phyloP scores from a whole-genome alignment of 1,139 yeast species.

The Protomyces pachydermus region DNA sequence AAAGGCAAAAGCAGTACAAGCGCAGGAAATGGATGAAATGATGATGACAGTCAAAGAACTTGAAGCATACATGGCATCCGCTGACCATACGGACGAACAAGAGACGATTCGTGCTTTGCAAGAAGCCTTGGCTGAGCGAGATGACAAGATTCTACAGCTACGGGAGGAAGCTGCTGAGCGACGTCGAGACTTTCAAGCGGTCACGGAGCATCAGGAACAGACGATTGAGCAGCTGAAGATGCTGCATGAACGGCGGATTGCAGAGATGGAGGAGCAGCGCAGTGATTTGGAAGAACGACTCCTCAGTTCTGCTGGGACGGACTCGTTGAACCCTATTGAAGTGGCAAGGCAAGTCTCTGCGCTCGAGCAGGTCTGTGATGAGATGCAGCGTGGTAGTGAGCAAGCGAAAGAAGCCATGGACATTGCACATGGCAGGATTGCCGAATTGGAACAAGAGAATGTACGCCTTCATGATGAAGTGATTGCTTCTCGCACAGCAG shows the following conservation, averaged over 20 bases:
- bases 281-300: conserved; percentile 15
- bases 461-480: not conserved
- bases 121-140: conserved; percentile 14
- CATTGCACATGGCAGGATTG: conserved; percentile 5
- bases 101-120: not conserved
- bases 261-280: conserved; percentile 12
- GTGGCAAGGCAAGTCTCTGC: conserved; percentile 3
- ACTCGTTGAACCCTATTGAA: conserved; percentile 6
- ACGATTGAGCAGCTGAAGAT: conserved; percentile 18
- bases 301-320: conserved; percentile 15
- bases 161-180: conserved; percentile 11
- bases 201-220: conserved; percentile 15
- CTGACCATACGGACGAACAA: not conserved
- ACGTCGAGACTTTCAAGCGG: conserved; percentile 10
- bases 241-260: conserved; percentile 9
- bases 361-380: conserved; percentile 13
- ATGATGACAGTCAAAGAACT: conserved; percentile 10
- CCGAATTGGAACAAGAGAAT: conserved; percentile 14
- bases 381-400: conserved; percentile 5
- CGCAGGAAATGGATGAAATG: conserved; percentile 23
- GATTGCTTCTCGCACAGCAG: not conserved
- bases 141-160: conserved; percentile 8
- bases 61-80: conserved; percentile 3
- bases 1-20: conserved; percentile 10
- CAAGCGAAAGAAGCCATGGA: conserved; percentile 22